Evolutionary conservation across 768 basidiomycete species (phyloP).

Genomic region (Phanerodontia chrysosporium): DNA sequence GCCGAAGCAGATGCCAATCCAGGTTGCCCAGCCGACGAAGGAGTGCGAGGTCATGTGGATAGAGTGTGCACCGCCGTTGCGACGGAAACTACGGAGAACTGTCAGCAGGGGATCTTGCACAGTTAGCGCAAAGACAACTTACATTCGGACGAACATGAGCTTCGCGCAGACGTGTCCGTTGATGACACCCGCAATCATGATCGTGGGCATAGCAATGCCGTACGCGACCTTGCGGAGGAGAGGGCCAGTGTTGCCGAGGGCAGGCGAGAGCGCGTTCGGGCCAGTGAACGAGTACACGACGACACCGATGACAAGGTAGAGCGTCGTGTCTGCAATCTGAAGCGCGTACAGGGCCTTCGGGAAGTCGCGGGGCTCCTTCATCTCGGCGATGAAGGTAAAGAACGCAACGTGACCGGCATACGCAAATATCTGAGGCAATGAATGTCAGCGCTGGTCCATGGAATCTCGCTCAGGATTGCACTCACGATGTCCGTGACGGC

Average conservation of each 20-base stretch:
- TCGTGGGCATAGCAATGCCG: conserved; percentile 28
- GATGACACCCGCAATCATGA: conserved; percentile 28
- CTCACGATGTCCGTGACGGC: conserved; percentile 28
- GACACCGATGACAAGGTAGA: conserved; percentile 27
- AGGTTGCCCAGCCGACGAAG: conserved; percentile 24
- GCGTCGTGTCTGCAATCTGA: conserved; percentile 26
- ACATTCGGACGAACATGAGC: conserved; percentile 25
- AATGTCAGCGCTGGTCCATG: not conserved
- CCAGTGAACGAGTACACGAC: conserved; percentile 27
- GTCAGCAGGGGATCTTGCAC: not conserved
- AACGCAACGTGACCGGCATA: conserved; percentile 28
- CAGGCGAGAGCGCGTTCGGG: conserved; percentile 23
- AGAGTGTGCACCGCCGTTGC: conserved; percentile 18
- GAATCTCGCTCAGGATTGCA: not conserved
- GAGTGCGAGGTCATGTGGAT: conserved; percentile 27
- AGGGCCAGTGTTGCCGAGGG: conserved; percentile 26
- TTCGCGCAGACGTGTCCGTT: conserved; percentile 30
- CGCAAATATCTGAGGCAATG: conserved; percentile 22
- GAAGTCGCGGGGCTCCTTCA: conserved; percentile 28
- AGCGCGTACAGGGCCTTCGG: conserved; percentile 25
- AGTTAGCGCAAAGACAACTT: not conserved
- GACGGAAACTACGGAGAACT: conserved; percentile 21
- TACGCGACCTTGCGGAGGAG: conserved; percentile 24
- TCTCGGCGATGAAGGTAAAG: conserved; percentile 30
- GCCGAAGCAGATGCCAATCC: conserved; percentile 23